Base-by-base conservation (phyloP, 2,329 filamentous ascomycete species). In the Graphiopsis chlorocephala region DNA sequence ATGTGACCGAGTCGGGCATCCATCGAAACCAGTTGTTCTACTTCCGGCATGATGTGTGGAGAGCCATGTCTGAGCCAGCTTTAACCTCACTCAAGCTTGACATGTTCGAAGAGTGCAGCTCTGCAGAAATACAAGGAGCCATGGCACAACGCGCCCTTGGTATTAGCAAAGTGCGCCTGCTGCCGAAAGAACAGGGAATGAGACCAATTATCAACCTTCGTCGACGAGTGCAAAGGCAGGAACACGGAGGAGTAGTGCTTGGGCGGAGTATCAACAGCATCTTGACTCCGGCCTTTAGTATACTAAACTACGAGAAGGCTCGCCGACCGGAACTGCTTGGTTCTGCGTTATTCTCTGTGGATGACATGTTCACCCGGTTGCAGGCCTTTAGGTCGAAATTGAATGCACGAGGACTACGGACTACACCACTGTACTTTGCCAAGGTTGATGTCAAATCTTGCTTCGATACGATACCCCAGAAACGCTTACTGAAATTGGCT, bases 1-100 rank as follows among this genome's bases (percentile, higher is more conserved):
- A 98, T 73, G 91, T 97, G 42, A 99, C 95, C 0, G 95, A 99
- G 76, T 95, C 93, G 0, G 93, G 87, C 68, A 82, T 83, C 1
- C 87, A 97, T 73, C 88, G 90, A 17, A 92, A 95, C 71, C 87
- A 88, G 29, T 79, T 98, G 0, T 97, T 96, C 76, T 99, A 92
- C 78, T 98, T 97, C 74, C 90, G 94, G 4, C 95, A 99, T 69
- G 95, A 99, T 76, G 83, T 95, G 11, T 99, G 95, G 95, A 87
- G 86, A 59, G 84, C 84, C 47, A 77, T 98, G 35, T 87, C 89
- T 1, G 88, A 93, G 70, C 90, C 93, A 7, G 86, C 89, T 0
- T 80, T 97, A 74, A 76, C 82, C 0, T 79, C 79, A 0, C 79
- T 98, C 25, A 95, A 90, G 72, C 70, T 79, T 1, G 84, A 80